These are phyloP conservation scores for Podila epigama DNA, from an alignment of 192 early-diverging fungal genomes.

Conservation along the genomic window DNA sequence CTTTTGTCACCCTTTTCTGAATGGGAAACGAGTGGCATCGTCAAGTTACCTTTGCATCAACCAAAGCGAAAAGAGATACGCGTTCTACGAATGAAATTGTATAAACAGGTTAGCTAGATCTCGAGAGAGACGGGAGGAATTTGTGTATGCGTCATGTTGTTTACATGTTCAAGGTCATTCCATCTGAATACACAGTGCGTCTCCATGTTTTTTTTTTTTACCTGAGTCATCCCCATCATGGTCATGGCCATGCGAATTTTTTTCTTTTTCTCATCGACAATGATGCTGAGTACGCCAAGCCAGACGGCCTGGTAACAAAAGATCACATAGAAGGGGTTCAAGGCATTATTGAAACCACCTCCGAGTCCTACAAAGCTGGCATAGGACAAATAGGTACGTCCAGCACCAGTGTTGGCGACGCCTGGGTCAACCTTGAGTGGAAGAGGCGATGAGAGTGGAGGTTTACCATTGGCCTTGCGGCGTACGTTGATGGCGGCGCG, in stretches of 20 bases:
- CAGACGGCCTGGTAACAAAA: slow-evolving; percentile 51
- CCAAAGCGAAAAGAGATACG: slow-evolving; percentile 36
- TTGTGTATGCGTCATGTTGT: no score
- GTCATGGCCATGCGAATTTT: slow-evolving; percentile 42
- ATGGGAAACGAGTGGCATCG: neutral
- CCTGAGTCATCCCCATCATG: slow-evolving; percentile 45
- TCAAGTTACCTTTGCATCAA: slow-evolving; percentile 43
- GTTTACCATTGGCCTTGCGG: slow-evolving; percentile 34
- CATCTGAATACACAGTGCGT: neutral
- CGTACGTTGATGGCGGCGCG: slow-evolving; percentile 51
- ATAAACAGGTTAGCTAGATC: no score
- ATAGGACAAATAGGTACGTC: slow-evolving; percentile 37
- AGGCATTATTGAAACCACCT: slow-evolving; percentile 20
- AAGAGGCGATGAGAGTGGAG: slow-evolving; percentile 39
- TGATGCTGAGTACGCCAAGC: slow-evolving; percentile 35
- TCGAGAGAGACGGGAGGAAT: no score
- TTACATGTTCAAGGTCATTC: neutral
- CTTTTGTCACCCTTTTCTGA: neutral
- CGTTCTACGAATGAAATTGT: neutral
- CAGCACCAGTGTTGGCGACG: slow-evolving; percentile 5
- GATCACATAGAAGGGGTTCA: slow-evolving; percentile 49
- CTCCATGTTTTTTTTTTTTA: no score
- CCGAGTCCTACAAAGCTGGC: slow-evolving; percentile 44
- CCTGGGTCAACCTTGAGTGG: slow-evolving; percentile 30
- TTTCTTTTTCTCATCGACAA: slow-evolving; percentile 45